Conservation (phyloP, 805 yeast genomes). For the Wickerhamomyces chaumierensis region DNA sequence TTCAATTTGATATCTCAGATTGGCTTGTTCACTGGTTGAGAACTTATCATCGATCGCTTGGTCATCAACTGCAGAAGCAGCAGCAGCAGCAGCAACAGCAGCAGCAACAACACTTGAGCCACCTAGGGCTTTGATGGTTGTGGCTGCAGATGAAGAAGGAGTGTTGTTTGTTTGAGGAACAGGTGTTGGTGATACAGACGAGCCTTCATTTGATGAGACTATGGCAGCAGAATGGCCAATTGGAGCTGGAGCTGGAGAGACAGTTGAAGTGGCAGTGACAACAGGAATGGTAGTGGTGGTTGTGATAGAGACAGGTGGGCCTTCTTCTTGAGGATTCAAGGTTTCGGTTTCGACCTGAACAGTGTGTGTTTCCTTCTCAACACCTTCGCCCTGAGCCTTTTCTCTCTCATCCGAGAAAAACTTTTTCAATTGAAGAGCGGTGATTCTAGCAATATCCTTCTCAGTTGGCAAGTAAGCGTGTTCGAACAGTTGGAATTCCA, state of each 20-base stretch:
- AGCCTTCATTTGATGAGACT: neutral
- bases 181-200: neutral
- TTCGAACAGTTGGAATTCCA: constrained; percentile 72
- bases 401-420: constrained; percentile 42
- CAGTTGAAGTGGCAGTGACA: neutral
- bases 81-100: too few relatives aligned
- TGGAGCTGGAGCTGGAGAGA: neutral
- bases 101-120: too few relatives aligned
- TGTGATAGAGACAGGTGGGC: neutral
- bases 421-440: constrained; percentile 75
- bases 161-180: too few relatives aligned
- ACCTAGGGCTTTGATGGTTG: too few relatives aligned
- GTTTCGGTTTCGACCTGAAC: neutral
- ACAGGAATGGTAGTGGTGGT: neutral
- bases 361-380: neutral
- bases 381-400: constrained; percentile 3
- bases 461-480: constrained; percentile 76
- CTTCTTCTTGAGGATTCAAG: neutral
- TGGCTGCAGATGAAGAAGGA: too few relatives aligned
- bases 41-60: too few relatives aligned
- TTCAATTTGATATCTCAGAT: neutral
- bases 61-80: neutral
- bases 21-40: too few relatives aligned
- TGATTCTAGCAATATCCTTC: constrained; percentile 81
- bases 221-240: neutral